Base-by-base conservation (phyloP, 495 filamentous ascomycete genomes). In the Aspergillus diversus region DNA sequence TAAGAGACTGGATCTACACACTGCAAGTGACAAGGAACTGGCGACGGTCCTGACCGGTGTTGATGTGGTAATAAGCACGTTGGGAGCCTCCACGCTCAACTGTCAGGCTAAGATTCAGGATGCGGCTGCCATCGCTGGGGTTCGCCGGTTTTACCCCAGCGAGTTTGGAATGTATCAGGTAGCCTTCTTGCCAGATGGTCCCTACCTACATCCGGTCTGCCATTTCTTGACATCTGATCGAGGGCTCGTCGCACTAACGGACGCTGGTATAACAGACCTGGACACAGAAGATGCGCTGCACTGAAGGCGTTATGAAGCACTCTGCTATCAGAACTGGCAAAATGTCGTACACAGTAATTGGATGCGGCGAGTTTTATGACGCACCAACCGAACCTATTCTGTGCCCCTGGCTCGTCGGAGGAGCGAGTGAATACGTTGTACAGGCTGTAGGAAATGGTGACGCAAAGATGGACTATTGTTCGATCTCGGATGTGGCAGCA, bases 281-380 rank as follows among this genome's bases (percentile, higher is more conserved):
- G 61, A 49, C 46, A 34, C 46, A 46, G 8, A 64, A 64, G 42
- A 6, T 9, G 5, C 13, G 16, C 8, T 48, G 42, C 55, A 66
- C 52, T 35, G 49, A 59, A 7, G 15, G 34, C 33, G 54, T 17
- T 8, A 15, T 62, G n/a, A 57, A 50, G 5, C 63, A 66, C 43
- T 59, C 58, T 2, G 59, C 63, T 31, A 49, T 66, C 8, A 32
- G 9, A 4, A 37, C 21, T 4, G 64, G 64, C 11, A 49, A 54
- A 39, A 66, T 66, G 61, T 59, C 54, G 6, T 64, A 62, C 49
- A 68, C 66, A 3, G 31, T 68, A 5, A 68, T 68, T 59, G 66
- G 66, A 27, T 64, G 61, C 51, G 66, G 62, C 12, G 66, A 68
- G n/a, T 52, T 67, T 13, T 68, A 64, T 33, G 58, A 68, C 50